Conservation (phyloP, 2,329 filamentous ascomycete species). For the Tolypocladium cylindrosporum region DNA sequence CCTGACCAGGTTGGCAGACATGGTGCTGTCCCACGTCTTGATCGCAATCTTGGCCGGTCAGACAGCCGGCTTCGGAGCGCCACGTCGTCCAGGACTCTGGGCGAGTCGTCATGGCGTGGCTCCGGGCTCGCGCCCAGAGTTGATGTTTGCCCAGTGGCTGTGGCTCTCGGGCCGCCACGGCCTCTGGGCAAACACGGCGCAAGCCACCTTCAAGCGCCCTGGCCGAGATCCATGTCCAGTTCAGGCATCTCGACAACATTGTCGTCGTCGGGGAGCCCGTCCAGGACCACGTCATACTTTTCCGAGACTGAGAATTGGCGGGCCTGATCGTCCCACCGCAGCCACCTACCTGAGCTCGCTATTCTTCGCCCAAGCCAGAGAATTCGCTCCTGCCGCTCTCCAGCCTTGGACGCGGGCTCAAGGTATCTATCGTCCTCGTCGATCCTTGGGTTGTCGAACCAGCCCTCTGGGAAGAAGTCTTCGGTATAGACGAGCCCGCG, state of each 20-base stretch:
- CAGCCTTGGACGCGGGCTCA: constrained; percentile 48
- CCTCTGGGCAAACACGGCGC: not conserved
- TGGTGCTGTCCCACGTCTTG: not conserved
- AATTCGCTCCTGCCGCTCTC: constrained; percentile 47
- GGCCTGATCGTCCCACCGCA: constrained; percentile 29
- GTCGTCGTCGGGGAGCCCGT: constrained; percentile 3
- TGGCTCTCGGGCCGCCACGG: not conserved
- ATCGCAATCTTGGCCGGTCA: not conserved
- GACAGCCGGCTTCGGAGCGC: not conserved
- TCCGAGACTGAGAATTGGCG: constrained; percentile 28
- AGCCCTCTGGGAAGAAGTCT: constrained; percentile 46
- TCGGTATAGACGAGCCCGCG: constrained; percentile 52
- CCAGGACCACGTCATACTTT: constrained; percentile 26
- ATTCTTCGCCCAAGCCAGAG: constrained; percentile 46
- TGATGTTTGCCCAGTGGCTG: not conserved
- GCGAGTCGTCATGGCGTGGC: not conserved
- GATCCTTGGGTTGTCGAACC: constrained; percentile 47
- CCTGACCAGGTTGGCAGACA: not conserved
- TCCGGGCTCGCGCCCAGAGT: not conserved
- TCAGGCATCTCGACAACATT: not conserved
- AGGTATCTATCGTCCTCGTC: constrained; percentile 61
- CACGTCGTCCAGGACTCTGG: not conserved
- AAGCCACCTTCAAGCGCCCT: not conserved
- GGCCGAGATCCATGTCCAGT: not conserved
- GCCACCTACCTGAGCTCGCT: constrained; percentile 29